Evolutionary conservation across 345 rosid genomes (phyloP).

Genomic region (Rhodamnia argentea): DNA sequence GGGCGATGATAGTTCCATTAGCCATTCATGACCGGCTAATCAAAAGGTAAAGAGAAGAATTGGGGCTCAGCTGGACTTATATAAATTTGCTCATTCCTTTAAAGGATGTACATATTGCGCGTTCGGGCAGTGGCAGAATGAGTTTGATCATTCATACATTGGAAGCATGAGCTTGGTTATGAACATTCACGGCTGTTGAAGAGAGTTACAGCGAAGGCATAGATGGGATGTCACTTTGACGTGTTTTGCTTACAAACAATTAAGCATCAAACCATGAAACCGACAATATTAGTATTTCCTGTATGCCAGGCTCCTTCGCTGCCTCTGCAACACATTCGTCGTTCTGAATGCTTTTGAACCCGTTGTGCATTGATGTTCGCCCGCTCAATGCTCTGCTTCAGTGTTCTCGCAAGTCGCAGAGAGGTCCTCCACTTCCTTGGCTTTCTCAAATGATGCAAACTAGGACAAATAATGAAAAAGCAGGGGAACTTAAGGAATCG

Average conservation of each 20-base stretch:
- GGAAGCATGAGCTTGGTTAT: background rate
- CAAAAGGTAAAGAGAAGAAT: conserved; percentile 52
- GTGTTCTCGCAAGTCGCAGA: conserved; percentile 68
- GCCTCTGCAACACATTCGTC: conserved; percentile 43
- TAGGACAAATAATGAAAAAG: conserved; percentile 6
- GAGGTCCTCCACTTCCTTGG: conserved; percentile 73
- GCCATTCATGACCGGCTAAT: background rate
- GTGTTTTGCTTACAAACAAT: background rate
- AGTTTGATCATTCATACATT: background rate
- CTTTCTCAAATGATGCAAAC: conserved; percentile 86
- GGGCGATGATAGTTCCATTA: background rate
- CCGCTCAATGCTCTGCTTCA: conserved; percentile 87
- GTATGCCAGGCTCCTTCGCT: conserved; percentile 33
- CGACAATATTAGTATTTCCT: conserved; percentile 14
- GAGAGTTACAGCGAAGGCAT: background rate
- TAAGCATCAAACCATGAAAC: background rate
- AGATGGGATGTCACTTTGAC: background rate
- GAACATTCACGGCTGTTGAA: background rate
- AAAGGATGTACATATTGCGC: background rate
- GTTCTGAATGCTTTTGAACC: conserved; percentile 58
- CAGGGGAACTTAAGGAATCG: background rate
- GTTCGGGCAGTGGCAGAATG: background rate
- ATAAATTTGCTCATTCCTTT: background rate
- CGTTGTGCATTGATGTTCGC: conserved; percentile 68
- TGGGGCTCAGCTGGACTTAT: conserved; percentile 51